Percentiles rank a stretch among this genome's conserved stretches.
These are phyloP conservation scores for Cercospora sp. DNA, from an alignment of 2,329 filamentous ascomycete species.

Conservation along the genomic window DNA sequence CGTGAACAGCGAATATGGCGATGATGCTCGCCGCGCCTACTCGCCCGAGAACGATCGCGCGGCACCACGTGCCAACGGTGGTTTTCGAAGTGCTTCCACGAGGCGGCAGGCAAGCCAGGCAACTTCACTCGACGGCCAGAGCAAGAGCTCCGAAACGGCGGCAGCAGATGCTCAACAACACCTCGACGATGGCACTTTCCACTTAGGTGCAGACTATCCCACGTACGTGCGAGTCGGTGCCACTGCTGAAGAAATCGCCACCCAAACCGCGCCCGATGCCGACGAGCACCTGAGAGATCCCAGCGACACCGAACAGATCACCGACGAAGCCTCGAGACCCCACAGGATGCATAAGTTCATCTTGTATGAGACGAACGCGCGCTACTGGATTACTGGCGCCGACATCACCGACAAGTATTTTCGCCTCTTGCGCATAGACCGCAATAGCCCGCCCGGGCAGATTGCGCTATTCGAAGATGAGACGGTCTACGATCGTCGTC, in stretches of 20 bases:
- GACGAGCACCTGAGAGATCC: conserved; percentile 28
- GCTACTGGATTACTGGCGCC: conserved; percentile 91
- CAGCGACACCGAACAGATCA: conserved; percentile 18
- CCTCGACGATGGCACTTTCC: conserved; percentile 13
- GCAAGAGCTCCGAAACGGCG: background rate
- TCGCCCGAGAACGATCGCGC: conserved; percentile 24
- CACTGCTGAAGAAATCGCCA: conserved; percentile 31
- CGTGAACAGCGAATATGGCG: conserved; percentile 30
- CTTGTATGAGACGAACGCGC: conserved; percentile 90
- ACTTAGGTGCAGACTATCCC: conserved; percentile 29
- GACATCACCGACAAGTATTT: conserved; percentile 88
- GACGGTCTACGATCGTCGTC: conserved; percentile 85
- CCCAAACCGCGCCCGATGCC: conserved; percentile 27
- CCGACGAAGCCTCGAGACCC: conserved; percentile 22
- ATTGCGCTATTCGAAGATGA: conserved; percentile 89
- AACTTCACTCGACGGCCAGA: background rate
- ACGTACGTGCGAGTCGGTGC: conserved; percentile 33
- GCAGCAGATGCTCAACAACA: background rate
- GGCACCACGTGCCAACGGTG: conserved; percentile 10
- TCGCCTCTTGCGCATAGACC: conserved; percentile 90
- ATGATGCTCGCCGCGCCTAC: conserved; percentile 17
- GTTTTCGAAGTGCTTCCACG: conserved; percentile 12
- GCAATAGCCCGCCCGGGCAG: conserved; percentile 76
- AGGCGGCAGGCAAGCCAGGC: conserved; percentile 6
- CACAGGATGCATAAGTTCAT: conserved; percentile 87